phyloP scores from a whole-genome alignment of 1,139 yeast species.

The Kodamaea derodonti region DNA sequence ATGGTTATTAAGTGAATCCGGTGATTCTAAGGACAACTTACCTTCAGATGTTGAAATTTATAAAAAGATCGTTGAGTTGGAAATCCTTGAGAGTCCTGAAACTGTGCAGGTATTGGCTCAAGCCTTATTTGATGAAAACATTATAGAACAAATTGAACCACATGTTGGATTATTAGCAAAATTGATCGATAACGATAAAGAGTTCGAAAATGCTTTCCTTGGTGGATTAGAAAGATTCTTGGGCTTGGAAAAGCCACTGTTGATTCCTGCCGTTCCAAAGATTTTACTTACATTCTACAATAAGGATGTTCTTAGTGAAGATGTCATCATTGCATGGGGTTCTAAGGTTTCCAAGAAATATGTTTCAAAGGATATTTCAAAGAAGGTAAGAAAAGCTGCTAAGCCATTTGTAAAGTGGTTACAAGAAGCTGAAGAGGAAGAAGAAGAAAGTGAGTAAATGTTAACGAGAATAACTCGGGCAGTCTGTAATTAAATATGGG shows the following conservation, averaged over 20 bases:
- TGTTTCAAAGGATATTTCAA: conserved; percentile 86
- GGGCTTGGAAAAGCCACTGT: conserved; percentile 77
- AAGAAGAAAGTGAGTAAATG: conserved; percentile 39
- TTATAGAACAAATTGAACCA: conserved; percentile 65
- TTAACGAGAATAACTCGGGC: background rate
- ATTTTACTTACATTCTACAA: conserved; percentile 79
- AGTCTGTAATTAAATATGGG: too few relatives aligned
- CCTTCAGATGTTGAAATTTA: conserved; percentile 88
- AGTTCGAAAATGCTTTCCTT: conserved; percentile 79
- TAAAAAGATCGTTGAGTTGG: conserved; percentile 82
- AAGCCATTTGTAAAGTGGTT: conserved; percentile 95
- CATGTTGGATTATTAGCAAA: conserved; percentile 83
- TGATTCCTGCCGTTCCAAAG: conserved; percentile 73
- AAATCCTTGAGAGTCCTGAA: conserved; percentile 67
- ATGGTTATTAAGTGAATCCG: conserved; percentile 64
- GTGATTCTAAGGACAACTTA: conserved; percentile 52
- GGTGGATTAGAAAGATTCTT: conserved; percentile 95
- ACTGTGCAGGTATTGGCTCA: conserved; percentile 92
- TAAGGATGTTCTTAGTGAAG: conserved; percentile 80
- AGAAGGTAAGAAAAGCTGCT: conserved; percentile 94
- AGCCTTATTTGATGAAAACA: conserved; percentile 76
- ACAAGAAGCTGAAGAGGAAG: conserved; percentile 75
- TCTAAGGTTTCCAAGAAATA: conserved; percentile 89
- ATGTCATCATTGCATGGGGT: conserved; percentile 79
- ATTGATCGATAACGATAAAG: conserved; percentile 58